phyloP scores from a whole-genome alignment of 2,329 filamentous ascomycete species.

The Colletotrichum liriopes region DNA sequence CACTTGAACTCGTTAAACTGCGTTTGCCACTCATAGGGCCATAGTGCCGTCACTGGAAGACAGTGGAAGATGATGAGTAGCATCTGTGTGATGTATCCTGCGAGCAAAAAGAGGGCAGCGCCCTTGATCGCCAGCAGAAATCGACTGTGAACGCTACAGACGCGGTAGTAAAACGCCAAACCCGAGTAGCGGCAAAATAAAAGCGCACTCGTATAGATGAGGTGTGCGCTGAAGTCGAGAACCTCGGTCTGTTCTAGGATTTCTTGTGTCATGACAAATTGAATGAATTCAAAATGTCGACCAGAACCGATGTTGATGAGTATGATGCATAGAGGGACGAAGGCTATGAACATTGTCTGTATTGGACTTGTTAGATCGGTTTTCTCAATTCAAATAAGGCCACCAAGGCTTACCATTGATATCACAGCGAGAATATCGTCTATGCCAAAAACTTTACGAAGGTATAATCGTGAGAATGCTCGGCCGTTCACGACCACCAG shows the following conservation, averaged over 20 bases:
- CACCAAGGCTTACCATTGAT: slow-evolving; percentile 51
- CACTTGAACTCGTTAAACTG: slow-evolving; percentile 59
- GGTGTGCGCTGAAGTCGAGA: slow-evolving; percentile 65
- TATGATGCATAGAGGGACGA: slow-evolving; percentile 59
- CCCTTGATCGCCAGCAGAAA: slow-evolving; percentile 55
- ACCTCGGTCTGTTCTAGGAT: slow-evolving; percentile 61
- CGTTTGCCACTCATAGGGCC: slow-evolving; percentile 66
- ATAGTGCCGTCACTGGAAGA: slow-evolving; percentile 63
- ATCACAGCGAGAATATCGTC: slow-evolving; percentile 57
- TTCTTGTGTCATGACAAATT: slow-evolving; percentile 61
- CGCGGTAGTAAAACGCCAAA: slow-evolving; percentile 65
- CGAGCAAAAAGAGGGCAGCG: slow-evolving; percentile 55
- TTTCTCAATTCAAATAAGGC: neutral
- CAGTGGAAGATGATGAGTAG: slow-evolving; percentile 68
- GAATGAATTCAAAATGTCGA: slow-evolving; percentile 61
- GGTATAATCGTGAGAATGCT: slow-evolving; percentile 53
- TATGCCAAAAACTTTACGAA: slow-evolving; percentile 56
- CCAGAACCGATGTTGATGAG: slow-evolving; percentile 65
- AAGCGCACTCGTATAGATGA: slow-evolving; percentile 66
- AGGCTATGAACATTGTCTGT: slow-evolving; percentile 54
- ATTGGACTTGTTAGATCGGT: slow-evolving; percentile 40
- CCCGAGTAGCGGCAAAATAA: slow-evolving; percentile 67
- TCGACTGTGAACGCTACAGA: slow-evolving; percentile 57
- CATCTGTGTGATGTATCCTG: slow-evolving; percentile 63
- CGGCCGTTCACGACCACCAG: slow-evolving; percentile 53